These are phyloP conservation scores for Scytalidium lignicola DNA, from an alignment of 2,329 filamentous ascomycete genomes.

Conservation along the genomic window DNA sequence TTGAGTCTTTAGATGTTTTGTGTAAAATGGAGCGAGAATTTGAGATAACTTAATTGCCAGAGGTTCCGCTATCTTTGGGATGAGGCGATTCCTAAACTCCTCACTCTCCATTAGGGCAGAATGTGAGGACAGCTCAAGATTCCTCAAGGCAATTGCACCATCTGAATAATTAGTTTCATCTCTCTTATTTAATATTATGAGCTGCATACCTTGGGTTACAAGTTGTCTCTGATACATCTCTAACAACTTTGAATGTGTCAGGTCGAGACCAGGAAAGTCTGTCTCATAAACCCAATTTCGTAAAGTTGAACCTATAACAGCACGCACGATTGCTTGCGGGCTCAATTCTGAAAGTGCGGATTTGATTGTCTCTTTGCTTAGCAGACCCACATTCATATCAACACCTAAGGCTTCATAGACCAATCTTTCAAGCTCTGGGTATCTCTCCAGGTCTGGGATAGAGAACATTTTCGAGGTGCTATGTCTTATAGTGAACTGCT, in stretches of 20 bases:
- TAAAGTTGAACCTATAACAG: constrained; percentile 4
- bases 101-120: constrained; percentile 1
- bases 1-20: neutral
- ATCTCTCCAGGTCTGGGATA: neutral
- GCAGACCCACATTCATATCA: neutral
- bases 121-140: constrained; percentile 8
- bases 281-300: constrained; percentile 9
- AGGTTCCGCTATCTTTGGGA: neutral
- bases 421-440: neutral
- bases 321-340: neutral
- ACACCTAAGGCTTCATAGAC: neutral
- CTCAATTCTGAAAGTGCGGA: neutral
- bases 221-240: constrained; percentile 1
- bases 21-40: constrained; percentile 10
- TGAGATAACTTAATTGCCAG: constrained; percentile 6
- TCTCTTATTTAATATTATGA: neutral
- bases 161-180: neutral
- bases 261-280: constrained; percentile 6
- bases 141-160: constrained; percentile 5
- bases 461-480: neutral
- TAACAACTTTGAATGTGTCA: constrained; percentile 1
- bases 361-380: neutral
- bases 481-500: neutral
- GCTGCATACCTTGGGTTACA: constrained; percentile 4
- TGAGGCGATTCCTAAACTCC: neutral